phyloP scores from a whole-genome alignment of 2,329 filamentous ascomycete species.

The Colletotrichum cuscutae region DNA sequence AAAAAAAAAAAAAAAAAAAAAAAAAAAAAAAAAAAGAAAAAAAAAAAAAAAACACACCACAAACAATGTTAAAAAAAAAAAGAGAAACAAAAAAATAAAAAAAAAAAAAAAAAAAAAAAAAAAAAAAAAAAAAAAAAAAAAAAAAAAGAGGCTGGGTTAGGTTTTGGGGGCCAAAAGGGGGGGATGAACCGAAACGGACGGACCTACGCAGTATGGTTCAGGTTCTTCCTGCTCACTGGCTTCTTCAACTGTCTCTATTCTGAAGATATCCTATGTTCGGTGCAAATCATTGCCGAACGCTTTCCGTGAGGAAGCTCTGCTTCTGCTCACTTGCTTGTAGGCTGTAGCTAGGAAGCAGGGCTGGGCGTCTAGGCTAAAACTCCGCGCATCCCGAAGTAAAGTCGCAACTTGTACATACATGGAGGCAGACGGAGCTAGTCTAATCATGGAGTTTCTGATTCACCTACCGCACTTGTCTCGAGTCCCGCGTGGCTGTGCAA shows the following conservation, averaged over 20 bases:
- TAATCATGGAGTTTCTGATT: background rate
- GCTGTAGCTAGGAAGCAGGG: background rate
- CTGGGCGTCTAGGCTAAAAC: background rate
- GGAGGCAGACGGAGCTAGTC: background rate
- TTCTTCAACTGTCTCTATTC: too few species aligned
- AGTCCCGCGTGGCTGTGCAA: conserved; percentile 3
- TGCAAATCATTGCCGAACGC: too few species aligned
- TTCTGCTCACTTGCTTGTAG: background rate
- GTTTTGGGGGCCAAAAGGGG: background rate
- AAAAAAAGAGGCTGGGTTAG: background rate
- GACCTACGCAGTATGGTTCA: background rate
- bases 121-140: too few species aligned
- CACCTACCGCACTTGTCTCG: background rate
- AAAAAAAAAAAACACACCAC: too few species aligned
- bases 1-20: too few species aligned
- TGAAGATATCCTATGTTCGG: too few species aligned
- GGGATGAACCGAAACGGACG: background rate
- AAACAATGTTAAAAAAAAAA: too few species aligned
- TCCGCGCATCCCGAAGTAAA: background rate
- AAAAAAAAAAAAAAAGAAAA: too few species aligned
- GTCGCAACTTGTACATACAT: background rate
- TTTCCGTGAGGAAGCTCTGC: too few species aligned
- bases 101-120: too few species aligned
- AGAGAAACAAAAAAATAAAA: too few species aligned
- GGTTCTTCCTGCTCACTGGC: background rate